Base-by-base conservation (phyloP, 106 monocot genomes). In the Allium cepa region DNA sequence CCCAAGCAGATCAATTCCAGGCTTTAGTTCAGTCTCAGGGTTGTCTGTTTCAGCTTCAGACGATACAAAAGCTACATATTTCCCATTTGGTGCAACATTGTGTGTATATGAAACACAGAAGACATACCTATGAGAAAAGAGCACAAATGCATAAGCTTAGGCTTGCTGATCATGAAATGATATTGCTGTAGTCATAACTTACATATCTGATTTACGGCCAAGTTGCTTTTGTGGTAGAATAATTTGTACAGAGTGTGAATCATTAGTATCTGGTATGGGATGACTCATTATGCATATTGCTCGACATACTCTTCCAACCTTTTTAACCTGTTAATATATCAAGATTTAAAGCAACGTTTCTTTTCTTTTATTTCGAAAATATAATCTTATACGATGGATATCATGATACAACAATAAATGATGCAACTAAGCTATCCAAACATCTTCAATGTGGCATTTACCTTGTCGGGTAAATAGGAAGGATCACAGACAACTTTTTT, bases 201-300 rank as follows among this genome's bases (percentile, higher is more conserved):
- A 88, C 93, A 93, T 88, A 68, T 93, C 93, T 56, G 88, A 93
- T 79, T 88, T 88, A 14, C 93, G 80, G 10, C 77, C 75, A 0
- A 93, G 71, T 64, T 93, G 88, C 56, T 93, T 93, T 67, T 88
- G 88, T 66, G 92, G 92, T 63, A 93, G 83, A 72, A 88, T 93
- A 69, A 93, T 82, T 66, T 93, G 93, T 49, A 83, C 88, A 10
- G 93, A 93, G 70, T 88, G 88, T 9, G 88, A 88, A 60, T 93
- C 80, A 60, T 69, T 85, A 4, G 92, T 88, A 75, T 81, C 50
- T 49, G 93, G 83, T 27, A 93, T 88, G 9, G 88, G 93, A 64
- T 93, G 93, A 55, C 81, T 88, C 88, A 93, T 74, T 64, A 93
- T 93, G 22, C 92, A 88, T 80, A 88, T 88, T 11, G 88, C 92